Base-by-base conservation (phyloP, 2,329 filamentous ascomycete species). In the Ceratocystis smalleyi region DNA sequence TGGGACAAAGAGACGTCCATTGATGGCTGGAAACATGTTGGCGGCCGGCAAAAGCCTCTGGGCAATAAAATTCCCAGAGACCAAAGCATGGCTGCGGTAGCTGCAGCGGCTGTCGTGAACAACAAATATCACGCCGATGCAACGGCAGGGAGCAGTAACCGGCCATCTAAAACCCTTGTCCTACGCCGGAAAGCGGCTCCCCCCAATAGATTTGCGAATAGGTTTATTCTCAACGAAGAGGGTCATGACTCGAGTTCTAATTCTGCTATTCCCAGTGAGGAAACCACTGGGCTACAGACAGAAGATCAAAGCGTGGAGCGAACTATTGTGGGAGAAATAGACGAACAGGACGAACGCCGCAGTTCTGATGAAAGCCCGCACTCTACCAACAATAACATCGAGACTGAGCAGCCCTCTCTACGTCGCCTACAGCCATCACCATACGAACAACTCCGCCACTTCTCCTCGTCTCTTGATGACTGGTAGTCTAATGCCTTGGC, bases 11-110 rank as follows among this genome's bases (percentile, higher is more conserved):
- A 32, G 27, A 30, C 30, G 27, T 30, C 54, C 17, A 10, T 35
- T 8, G 54, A 35, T 17, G 54, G 54, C 24, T 57, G 54, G 54
- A 27, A 57, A 8, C 54, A 24, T 30, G 54, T 57, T 30, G 17
- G 15, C 8, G 27, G 54, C 30, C 54, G 54, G 22, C 54, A 57
- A n/a, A 57, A 35, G 54, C 24, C 54, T 35, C 17, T 35, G 2
- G 30, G 54, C 27, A 35, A 8, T n/a, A 57, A 32, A 19, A 24
- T 19, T 24, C 5, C 5, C 17, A 8, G 54, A 35, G 22, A 30
- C 54, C 54, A 57, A n/a, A 57, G 54, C n/a, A 57, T 57, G 54
- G 54, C 54, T 32, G 54, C 54, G 24, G 30, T 57, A 57, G 54
- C 54, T 22, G 54, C 54, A 8, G 54, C 54, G 12, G 54, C 54